Conservation (phyloP, 768 basidiomycete genomes). For the Mycena rosella region DNA sequence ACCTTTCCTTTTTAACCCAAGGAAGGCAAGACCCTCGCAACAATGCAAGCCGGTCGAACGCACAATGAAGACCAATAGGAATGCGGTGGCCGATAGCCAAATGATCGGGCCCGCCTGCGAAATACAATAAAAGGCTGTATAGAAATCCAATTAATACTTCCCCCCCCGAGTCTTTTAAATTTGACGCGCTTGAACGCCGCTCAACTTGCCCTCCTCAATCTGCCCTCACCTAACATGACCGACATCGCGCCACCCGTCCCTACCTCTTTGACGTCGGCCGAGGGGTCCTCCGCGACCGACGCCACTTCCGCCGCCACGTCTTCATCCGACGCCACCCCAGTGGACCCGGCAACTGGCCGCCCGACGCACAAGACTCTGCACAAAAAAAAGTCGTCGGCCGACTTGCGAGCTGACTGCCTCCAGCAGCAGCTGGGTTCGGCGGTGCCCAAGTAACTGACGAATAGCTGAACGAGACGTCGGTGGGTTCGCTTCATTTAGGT, state of each 20-base stretch:
- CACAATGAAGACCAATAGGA: background rate
- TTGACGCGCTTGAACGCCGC: too few relatives aligned
- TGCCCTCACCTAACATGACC: background rate
- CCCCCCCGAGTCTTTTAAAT: background rate
- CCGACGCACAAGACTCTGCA: conserved; percentile 40
- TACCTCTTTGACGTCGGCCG: background rate
- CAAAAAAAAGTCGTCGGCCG: conserved; percentile 50
- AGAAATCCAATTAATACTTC: background rate
- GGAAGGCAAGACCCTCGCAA: conserved; percentile 15
- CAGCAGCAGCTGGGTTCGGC: conserved; percentile 18
- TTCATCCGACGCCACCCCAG: background rate
- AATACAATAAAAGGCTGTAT: conserved; percentile 4
- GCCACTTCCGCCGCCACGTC: conserved; percentile 11
- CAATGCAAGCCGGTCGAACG: background rate
- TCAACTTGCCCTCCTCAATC: background rate
- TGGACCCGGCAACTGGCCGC: background rate
- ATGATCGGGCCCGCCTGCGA: conserved; percentile 3
- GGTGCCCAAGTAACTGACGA: background rate
- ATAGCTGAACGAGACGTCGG: conserved; percentile 2
- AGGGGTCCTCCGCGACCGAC: background rate
- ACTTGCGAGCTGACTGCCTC: conserved; percentile 48
- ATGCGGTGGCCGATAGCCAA: conserved; percentile 15
- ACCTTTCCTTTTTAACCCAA: background rate
- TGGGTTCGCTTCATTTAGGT: background rate
- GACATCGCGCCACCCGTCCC: background rate